phyloP scores from a whole-genome alignment of 2,329 filamentous ascomycete genomes.

The Epichloe amarillans region DNA sequence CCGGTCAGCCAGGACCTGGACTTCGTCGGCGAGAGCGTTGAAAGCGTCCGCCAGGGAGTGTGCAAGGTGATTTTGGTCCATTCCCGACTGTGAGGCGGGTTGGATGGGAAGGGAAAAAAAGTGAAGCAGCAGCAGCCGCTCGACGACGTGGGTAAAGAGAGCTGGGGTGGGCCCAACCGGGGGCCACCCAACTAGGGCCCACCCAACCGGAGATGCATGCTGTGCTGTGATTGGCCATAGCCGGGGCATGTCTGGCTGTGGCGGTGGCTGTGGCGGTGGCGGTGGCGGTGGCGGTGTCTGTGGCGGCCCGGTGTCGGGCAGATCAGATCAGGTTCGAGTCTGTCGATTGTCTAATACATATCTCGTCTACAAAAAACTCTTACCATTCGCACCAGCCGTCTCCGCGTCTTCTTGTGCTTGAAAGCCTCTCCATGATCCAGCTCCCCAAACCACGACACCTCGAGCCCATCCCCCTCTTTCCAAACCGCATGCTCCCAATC shows the following conservation, averaged over 20 bases:
- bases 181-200: too few species aligned
- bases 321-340: too few species aligned
- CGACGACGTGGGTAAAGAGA: background rate
- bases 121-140: constrained; percentile 2
- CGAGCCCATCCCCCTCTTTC: constrained; percentile 25
- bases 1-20: constrained; percentile 48
- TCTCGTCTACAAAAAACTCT: background rate
- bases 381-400: constrained; percentile 13
- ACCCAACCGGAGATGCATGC: background rate
- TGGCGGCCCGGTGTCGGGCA: too few species aligned
- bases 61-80: constrained; percentile 29
- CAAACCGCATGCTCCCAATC: constrained; percentile 13
- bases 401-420: constrained; percentile 20
- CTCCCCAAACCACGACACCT: constrained; percentile 40
- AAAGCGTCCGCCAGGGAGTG: constrained; percentile 51
- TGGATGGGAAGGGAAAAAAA: constrained; percentile 1
- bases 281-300: too few species aligned
- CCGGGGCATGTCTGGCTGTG: too few species aligned
- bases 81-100: constrained; percentile 13
- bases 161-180: background rate
- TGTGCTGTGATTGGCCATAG: background rate
- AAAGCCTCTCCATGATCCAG: constrained; percentile 45
- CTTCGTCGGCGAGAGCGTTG: constrained; percentile 50
- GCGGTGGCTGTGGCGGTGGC: too few species aligned
- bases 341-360: too few species aligned